A percentile compares a stretch with the other conserved stretches of the same genome.
These are phyloP conservation scores for Aspergillus sclerotiicarbonarius DNA, from an alignment of 495 filamentous ascomycete species.

Conservation along the genomic window DNA sequence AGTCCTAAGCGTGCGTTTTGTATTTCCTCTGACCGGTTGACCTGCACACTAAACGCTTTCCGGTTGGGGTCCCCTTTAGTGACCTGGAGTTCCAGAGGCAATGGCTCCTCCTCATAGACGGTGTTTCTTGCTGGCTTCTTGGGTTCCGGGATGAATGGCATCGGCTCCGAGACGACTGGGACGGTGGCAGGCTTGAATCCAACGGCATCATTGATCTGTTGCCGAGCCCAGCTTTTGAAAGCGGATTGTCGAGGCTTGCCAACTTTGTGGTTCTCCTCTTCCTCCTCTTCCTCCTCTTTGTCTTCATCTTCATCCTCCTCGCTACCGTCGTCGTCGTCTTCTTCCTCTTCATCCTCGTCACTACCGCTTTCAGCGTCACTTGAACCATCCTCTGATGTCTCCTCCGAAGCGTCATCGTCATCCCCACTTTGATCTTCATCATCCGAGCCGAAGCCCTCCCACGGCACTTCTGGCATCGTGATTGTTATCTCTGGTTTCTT, in stretches of 20 bases:
- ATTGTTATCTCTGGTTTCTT: conserved; percentile 31
- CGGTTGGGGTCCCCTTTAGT: conserved; percentile 58
- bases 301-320: conserved; percentile 24
- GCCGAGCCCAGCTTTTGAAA: conserved; percentile 93
- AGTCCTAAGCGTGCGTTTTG: conserved; percentile 75
- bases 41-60: conserved; percentile 73
- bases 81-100: conserved; percentile 70
- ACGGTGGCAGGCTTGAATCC: conserved; percentile 54
- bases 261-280: conserved; percentile 19
- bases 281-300: conserved; percentile 25
- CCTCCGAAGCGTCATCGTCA: conserved; percentile 18
- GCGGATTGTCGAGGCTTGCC: conserved; percentile 55
- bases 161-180: conserved; percentile 30
- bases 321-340: conserved; percentile 24
- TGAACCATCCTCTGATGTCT: conserved; percentile 15
- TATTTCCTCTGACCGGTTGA: conserved; percentile 69
- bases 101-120: conserved; percentile 68
- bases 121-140: conserved; percentile 34
- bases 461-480: conserved; percentile 47
- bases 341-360: conserved; percentile 23
- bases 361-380: conserved; percentile 10
- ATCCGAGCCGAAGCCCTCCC: conserved; percentile 61
- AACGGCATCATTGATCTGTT: conserved; percentile 75
- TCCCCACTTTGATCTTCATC: conserved; percentile 21
- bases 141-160: conserved; percentile 25